Evolutionary conservation across 176 grass and related monocot species (phyloP).

Genomic region (Cenchrus fungigraminus): DNA sequence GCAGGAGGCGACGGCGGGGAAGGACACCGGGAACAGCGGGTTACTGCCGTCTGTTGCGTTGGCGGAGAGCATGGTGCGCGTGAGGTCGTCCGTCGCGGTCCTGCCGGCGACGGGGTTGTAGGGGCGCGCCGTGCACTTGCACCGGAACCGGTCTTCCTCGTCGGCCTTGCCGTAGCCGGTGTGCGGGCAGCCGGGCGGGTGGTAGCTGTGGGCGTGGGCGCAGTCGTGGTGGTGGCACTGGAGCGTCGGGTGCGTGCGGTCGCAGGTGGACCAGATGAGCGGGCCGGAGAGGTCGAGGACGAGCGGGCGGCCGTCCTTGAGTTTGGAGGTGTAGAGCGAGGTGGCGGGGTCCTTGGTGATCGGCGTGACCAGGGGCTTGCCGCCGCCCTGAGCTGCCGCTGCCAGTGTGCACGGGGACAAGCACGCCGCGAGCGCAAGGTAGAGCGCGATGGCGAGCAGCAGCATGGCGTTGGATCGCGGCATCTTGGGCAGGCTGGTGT

Average conservation of each 20-base stretch:
- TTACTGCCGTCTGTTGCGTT: too few relatives aligned
- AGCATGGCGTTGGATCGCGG: neutral
- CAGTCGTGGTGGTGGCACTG: conserved; percentile 37
- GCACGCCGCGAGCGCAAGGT: neutral
- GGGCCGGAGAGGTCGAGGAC: conserved; percentile 64
- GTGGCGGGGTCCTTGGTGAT: conserved; percentile 52
- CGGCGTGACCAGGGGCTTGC: conserved; percentile 30
- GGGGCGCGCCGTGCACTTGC: conserved; percentile 31
- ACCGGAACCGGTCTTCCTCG: conserved; percentile 1
- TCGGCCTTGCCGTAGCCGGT: conserved; percentile 31
- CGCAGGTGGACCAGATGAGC: conserved; percentile 52
- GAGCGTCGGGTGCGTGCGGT: neutral
- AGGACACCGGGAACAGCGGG: too few relatives aligned
- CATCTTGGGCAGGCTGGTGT: neutral
- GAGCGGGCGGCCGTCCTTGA: conserved; percentile 27
- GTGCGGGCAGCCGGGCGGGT: neutral
- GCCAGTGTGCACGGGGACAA: neutral
- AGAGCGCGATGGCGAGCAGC: conserved; percentile 2
- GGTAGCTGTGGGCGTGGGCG: neutral
- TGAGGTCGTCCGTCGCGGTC: too few relatives aligned
- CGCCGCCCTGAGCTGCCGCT: neutral
- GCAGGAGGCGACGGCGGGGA: too few relatives aligned
- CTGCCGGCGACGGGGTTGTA: too few relatives aligned
- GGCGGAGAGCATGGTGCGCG: too few relatives aligned
- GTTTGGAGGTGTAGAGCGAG: conserved; percentile 33